Evolutionary conservation across 106 monocot species (phyloP).

Genomic region (Platanthera zijinensis): DNA sequence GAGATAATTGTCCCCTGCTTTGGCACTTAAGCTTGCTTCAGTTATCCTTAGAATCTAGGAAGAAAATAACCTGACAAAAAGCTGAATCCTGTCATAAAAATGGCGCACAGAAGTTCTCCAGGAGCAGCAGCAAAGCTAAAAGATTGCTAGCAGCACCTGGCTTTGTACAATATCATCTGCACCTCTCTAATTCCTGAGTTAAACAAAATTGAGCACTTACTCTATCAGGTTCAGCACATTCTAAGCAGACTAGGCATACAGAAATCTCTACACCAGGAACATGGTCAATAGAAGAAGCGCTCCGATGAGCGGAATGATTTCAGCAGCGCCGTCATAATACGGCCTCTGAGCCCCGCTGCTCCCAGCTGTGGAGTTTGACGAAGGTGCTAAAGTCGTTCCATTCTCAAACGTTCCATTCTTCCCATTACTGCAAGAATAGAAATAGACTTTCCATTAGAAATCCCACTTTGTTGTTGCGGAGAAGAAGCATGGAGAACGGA

Average conservation of each 20-base stretch:
- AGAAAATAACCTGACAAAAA: too few species aligned
- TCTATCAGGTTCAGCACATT: not conserved
- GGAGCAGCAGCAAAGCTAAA: too few species aligned
- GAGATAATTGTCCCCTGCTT: too few species aligned
- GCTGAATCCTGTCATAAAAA: too few species aligned
- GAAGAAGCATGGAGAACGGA: not conserved
- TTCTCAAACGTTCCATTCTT: conserved; percentile 68
- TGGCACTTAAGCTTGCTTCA: too few species aligned
- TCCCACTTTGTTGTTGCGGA: not conserved
- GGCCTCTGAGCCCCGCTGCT: conserved; percentile 7
- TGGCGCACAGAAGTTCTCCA: too few species aligned
- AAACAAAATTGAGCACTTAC: not conserved
- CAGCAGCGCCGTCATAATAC: not conserved
- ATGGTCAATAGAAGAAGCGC: conserved; percentile 19
- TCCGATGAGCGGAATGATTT: conserved; percentile 15
- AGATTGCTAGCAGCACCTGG: too few species aligned
- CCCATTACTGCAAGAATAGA: conserved; percentile 54
- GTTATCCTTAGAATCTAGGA: too few species aligned
- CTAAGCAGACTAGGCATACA: not conserved
- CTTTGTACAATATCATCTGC: too few species aligned
- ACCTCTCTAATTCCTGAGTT: too few species aligned
- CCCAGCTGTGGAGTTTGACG: conserved; percentile 43
- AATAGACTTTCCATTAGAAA: not conserved
- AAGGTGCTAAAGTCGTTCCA: conserved; percentile 64
- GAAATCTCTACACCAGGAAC: conserved; percentile 26